Percentiles rank a stretch among this genome's conserved stretches.
These are phyloP conservation scores for Pestalotiopsis sp. DNA, from an alignment of 2,329 filamentous ascomycete species.

Conservation along the genomic window DNA sequence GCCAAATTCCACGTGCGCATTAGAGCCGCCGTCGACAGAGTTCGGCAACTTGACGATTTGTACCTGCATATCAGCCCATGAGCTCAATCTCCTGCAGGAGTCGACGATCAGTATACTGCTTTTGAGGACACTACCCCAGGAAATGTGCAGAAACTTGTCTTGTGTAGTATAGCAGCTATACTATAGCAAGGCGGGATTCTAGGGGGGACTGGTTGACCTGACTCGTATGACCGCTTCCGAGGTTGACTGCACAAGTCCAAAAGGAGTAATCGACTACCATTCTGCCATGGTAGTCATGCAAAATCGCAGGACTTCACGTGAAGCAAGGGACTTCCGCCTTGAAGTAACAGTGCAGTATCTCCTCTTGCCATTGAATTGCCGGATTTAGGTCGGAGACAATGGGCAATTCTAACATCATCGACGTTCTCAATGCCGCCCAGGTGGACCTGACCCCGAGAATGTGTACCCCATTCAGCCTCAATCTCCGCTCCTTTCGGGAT, in stretches of 20 bases:
- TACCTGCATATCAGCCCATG: neutral
- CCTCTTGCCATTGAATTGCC: neutral
- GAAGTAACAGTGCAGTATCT: neutral
- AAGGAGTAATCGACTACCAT: neutral
- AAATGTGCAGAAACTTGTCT: constrained; percentile 1
- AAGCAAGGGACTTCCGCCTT: neutral
- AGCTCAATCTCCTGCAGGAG: neutral
- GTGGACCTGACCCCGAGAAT: neutral
- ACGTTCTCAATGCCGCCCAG: neutral
- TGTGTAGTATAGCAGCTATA: neutral
- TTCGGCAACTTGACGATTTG: neutral
- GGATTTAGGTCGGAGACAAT: neutral
- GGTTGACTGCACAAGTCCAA: neutral
- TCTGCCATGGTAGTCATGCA: neutral
- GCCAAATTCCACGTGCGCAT: neutral
- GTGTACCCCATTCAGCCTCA: constrained; percentile 1
- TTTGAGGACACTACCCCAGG: neutral
- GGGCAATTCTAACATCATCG: neutral
- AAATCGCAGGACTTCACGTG: neutral
- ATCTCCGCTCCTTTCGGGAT: neutral
- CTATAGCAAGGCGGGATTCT: neutral
- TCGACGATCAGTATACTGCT: neutral
- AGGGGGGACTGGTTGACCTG: neutral
- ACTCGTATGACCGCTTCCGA: neutral
- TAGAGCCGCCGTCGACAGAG: neutral